A percentile compares a stretch with the other conserved stretches of the same genome.
These are phyloP conservation scores for Penicillium psychrofluorescens DNA, from an alignment of 495 filamentous ascomycete genomes.

Conservation along the genomic window DNA sequence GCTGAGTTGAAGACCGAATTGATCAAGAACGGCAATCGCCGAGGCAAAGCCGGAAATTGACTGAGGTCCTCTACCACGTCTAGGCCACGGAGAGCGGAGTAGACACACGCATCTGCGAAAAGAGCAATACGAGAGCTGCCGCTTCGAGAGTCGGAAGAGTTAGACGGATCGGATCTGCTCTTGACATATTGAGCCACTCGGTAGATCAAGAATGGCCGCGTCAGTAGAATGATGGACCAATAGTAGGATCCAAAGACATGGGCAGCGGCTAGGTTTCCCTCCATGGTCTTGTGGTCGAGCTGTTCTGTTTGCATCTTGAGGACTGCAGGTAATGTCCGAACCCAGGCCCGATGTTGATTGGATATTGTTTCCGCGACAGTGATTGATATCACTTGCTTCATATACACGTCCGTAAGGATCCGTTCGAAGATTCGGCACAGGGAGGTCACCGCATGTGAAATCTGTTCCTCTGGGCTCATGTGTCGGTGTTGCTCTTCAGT, in stretches of 20 bases:
- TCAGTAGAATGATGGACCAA: slow-evolving; percentile 67
- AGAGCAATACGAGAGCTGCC: slow-evolving; percentile 46
- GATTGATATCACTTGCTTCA: slow-evolving; percentile 61
- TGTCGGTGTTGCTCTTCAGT: slow-evolving; percentile 14
- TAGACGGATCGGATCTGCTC: slow-evolving; percentile 21
- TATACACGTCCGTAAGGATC: slow-evolving; percentile 62
- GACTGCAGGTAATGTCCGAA: slow-evolving; percentile 25
- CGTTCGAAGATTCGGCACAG: slow-evolving; percentile 58
- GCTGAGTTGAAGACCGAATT: slow-evolving; percentile 70
- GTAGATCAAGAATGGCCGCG: slow-evolving; percentile 59
- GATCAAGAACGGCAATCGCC: slow-evolving; percentile 61
- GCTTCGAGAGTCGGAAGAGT: slow-evolving; percentile 12
- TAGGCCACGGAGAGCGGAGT: slow-evolving; percentile 61
- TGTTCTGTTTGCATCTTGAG: slow-evolving; percentile 29
- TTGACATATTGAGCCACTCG: slow-evolving; percentile 40
- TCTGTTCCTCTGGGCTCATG: slow-evolving; percentile 21
- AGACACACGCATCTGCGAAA: slow-evolving; percentile 64
- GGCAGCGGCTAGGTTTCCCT: slow-evolving; percentile 54
- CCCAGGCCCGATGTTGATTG: slow-evolving; percentile 44
- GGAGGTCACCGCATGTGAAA: slow-evolving; percentile 28
- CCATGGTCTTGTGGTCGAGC: slow-evolving; percentile 33
- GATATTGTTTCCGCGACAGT: slow-evolving; percentile 58
- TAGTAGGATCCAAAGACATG: slow-evolving; percentile 65
- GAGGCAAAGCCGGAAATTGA: slow-evolving; percentile 54
- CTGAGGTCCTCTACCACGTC: slow-evolving; percentile 52